Base-by-base conservation (phyloP, 208 protist genomes). In the Kentomonas sorsogonicus region DNA sequence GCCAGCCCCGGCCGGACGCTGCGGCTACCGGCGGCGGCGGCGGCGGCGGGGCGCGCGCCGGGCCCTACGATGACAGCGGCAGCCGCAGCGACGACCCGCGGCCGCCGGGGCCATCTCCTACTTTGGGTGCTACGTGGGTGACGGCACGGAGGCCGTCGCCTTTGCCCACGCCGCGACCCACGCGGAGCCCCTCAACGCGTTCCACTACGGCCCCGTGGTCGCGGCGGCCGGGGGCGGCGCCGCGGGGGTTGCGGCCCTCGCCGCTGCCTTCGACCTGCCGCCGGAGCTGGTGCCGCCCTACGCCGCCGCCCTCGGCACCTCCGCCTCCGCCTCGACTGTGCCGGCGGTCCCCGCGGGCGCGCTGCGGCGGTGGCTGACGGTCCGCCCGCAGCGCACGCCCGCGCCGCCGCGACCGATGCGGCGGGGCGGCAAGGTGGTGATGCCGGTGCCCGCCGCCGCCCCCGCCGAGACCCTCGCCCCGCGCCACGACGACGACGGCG, bases 171-270 rank as follows among this genome's bases (percentile, higher is more conserved):
- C 16, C 5, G 46, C 25, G 20, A 4, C 6, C 16, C 20, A 36
- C 20, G 22, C 34, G 29, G 80, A 86, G 66, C 73, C 79, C 22
- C 68, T 89, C 20, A 92, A 92, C 51, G 52, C 73, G n/a, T 68
- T 92, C 11, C 85, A 92, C 74, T 92, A 92, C 64, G 74, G 65
- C 0, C 33, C 67, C 40, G 45, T 92, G 26, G 54, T 85, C 33
- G 31, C 57, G 18, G 46, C 26, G 20, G 48, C 30, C 27, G 48
- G 33, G 11, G 30, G 4, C 11, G 15, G 43, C 3, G 36, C 58
- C 4, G 15, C 38, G 4, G 23, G 1, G 0, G 22, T 48, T n/a
- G n/a, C n/a, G n/a, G 15, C 27, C 9, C 63, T 46, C 43, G 64
- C 64, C 25, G 56, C 65, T 23, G 50, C 63, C 27, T 26, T 86